These are phyloP conservation scores for Beverwykella pulmonaria DNA, from an alignment of 495 filamentous ascomycete genomes.

Conservation along the genomic window DNA sequence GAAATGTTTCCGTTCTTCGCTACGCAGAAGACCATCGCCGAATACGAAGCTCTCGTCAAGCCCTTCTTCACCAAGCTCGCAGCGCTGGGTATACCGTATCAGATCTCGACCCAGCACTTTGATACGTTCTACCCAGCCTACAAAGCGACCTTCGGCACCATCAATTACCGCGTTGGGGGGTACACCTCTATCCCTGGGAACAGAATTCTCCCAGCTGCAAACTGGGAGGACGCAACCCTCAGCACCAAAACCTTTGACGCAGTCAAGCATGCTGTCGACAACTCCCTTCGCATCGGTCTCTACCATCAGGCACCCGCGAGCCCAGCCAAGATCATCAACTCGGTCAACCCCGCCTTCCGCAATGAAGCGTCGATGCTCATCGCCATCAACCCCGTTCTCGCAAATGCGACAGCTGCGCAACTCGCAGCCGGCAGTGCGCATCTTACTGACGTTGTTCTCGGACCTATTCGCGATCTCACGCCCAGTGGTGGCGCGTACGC, in stretches of 20 bases:
- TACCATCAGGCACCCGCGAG: constrained; percentile 15
- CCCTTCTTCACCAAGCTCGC: constrained; percentile 27
- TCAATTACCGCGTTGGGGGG: constrained; percentile 11
- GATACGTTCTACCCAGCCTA: constrained; percentile 23
- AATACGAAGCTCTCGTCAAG: constrained; percentile 18
- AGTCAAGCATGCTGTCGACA: constrained; percentile 19
- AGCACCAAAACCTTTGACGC: constrained; percentile 11
- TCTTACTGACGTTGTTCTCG: constrained; percentile 16
- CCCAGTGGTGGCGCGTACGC: constrained; percentile 29
- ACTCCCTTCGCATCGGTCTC: not conserved
- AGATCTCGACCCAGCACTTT: constrained; percentile 10
- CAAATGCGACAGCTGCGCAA: not conserved
- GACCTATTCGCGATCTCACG: constrained; percentile 13
- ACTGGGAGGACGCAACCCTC: constrained; percentile 14
- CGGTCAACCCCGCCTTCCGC: constrained; percentile 38
- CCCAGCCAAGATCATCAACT: constrained; percentile 15
- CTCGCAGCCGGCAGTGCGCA: constrained; percentile 1
- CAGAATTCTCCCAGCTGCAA: constrained; percentile 25
- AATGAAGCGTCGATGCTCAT: constrained; percentile 21
- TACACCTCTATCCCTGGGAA: constrained; percentile 11
- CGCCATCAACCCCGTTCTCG: constrained; percentile 11
- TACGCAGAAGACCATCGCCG: constrained; percentile 23
- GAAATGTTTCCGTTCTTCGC: constrained; percentile 27
- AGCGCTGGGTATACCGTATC: constrained; percentile 7
- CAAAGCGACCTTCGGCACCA: constrained; percentile 12